Base-by-base conservation (phyloP, 179 eudicot genomes). In the Pouteria campechiana region DNA sequence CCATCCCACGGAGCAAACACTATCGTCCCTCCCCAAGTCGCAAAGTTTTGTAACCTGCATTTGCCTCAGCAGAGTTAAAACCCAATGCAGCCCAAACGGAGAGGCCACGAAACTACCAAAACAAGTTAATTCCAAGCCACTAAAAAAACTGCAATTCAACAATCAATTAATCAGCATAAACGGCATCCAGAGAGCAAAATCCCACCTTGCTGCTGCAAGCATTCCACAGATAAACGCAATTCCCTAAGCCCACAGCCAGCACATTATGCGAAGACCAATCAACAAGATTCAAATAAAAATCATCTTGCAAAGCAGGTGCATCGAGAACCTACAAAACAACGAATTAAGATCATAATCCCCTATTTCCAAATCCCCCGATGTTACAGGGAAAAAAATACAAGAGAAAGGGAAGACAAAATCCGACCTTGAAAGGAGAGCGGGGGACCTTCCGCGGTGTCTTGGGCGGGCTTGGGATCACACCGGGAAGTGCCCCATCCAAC, bases 221-320 rank as follows among this genome's bases (percentile, higher is more conserved):
- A 69, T 86, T 78, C 98, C 95, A 90, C 32, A 90, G 50, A 60
- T 90, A 90, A 41, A 90, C 96, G 37, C 96, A 79, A 48, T 72
- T 86, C 1, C 84, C 92, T 69, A 90, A 67, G 27, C 98, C 98
- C 33, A 90, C 98, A 25, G 98, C 76, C 49, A 90, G 67, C 5
- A 90, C 76, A 68, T 90, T 79, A 38, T 72, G 68, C 1, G 98
- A 66, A 36, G 98, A 90, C 98, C 98, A 90, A 51, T 86, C 98
- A 23, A 90, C 93, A 55, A 90, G 80, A 57, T 86, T 90, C 47
- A 90, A 66, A 50, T 90, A 86, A 60, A 85, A 90, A 76, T 90
- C 98, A 63, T 90, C 98, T 63, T 90, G 96, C 73, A 90, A 73
- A 30, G 82, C 78, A 2, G 98, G 98, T 38, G 98, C 98, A 82